Evolutionary conservation across 2,329 filamentous ascomycete genomes (phyloP).

Genomic region (Fusarium hostae): DNA sequence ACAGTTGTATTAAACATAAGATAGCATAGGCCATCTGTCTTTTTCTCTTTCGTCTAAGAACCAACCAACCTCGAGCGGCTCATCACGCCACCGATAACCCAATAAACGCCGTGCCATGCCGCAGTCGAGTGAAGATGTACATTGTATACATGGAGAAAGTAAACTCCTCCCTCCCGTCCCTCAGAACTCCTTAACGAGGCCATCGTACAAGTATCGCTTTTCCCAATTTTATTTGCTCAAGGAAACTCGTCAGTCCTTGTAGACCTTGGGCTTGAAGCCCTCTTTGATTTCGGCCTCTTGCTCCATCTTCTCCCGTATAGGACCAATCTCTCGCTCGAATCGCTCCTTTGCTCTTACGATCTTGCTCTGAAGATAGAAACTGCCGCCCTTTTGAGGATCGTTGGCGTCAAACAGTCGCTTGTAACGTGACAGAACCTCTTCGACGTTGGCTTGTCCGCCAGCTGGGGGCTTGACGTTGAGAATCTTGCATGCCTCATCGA

Average conservation of each 20-base stretch:
- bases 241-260: slow-evolving; percentile 74
- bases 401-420: slow-evolving; percentile 95
- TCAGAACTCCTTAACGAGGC: slow-evolving; percentile 29
- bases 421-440: slow-evolving; percentile 85
- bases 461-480: slow-evolving; percentile 90
- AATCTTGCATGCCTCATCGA: slow-evolving; percentile 97
- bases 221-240: not conserved
- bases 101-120: slow-evolving; percentile 64
- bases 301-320: slow-evolving; percentile 75
- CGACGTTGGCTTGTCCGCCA: slow-evolving; percentile 79
- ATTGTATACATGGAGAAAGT: slow-evolving; percentile 50
- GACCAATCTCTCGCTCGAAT: slow-evolving; percentile 86
- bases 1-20: slow-evolving; percentile 46
- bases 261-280: slow-evolving; percentile 95
- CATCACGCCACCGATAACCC: slow-evolving; percentile 45
- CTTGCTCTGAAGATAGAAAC: slow-evolving; percentile 99
- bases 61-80: slow-evolving; percentile 46
- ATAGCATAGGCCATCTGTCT: slow-evolving; percentile 45
- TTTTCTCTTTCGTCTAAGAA: slow-evolving; percentile 47
- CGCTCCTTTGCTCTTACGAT: slow-evolving; percentile 89
- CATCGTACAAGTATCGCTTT: slow-evolving; percentile 38
- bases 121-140: slow-evolving; percentile 66
- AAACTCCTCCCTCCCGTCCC: slow-evolving; percentile 22
- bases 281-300: slow-evolving; percentile 82
- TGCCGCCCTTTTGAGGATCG: slow-evolving; percentile 94